phyloP scores from a whole-genome alignment of 352 stramenopile species.

The Globisporangium carolinianum region DNA sequence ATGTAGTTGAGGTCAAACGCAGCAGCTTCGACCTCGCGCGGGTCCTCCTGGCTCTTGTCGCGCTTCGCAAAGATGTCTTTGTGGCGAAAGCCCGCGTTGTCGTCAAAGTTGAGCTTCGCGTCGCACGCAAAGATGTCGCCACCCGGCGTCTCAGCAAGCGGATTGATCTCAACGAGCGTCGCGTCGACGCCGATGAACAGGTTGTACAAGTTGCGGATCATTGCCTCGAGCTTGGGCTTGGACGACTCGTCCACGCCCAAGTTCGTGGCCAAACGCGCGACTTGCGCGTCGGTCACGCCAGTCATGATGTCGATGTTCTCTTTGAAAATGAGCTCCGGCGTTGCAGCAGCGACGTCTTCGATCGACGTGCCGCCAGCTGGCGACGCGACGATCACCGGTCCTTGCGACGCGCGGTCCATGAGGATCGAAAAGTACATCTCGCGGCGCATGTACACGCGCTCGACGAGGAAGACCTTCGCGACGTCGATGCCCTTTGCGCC shows the following conservation, averaged over 20 bases:
- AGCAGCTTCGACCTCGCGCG: conserved; percentile 90
- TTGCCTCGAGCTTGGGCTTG: conserved; percentile 54
- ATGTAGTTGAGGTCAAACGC: conserved; percentile 99
- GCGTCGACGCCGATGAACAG: conserved; percentile 96
- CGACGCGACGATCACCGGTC: conserved; percentile 95
- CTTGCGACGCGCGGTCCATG: conserved; percentile 94
- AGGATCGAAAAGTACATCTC: conserved; percentile 99
- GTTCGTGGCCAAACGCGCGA: conserved; percentile 63
- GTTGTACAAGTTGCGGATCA: conserved; percentile 91
- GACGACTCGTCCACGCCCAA: conserved; percentile 53
- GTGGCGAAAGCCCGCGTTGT: conserved; percentile 97
- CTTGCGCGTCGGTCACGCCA: conserved; percentile 84
- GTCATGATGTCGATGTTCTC: conserved; percentile 93
- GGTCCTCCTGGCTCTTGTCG: conserved; percentile 93
- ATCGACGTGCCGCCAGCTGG: conserved; percentile 93
- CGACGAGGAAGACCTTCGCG: conserved; percentile 89
- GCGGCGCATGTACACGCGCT: conserved; percentile 90
- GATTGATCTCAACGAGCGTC: conserved; percentile 98
- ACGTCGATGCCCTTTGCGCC: conserved; percentile 82
- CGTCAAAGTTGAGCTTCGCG: conserved; percentile 99
- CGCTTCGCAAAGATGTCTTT: conserved; percentile 89
- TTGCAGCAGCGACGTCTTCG: conserved; percentile 94
- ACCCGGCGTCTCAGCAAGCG: conserved; percentile 94
- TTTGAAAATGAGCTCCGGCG: conserved; percentile 91
- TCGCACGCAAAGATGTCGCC: conserved; percentile 95